These are phyloP conservation scores for Plasmodium knowlesi DNA, from an alignment of 169 alveolate genomes.

Conservation along the genomic window DNA sequence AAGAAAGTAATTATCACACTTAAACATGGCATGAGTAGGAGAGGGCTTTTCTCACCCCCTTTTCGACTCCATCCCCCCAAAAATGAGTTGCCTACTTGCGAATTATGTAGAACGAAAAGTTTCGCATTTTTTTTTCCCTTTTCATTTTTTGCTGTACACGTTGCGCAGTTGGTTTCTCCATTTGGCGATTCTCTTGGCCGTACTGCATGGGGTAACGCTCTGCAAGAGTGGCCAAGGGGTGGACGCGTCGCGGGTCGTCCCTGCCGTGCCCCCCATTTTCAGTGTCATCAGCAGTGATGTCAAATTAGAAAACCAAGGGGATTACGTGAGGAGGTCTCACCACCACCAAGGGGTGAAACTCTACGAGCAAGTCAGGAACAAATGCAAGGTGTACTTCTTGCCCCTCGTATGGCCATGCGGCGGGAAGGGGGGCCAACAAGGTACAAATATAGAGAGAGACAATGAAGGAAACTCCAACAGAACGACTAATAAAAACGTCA, in stretches of 20 bases:
- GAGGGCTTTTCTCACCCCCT: not conserved
- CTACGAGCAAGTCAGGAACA: conserved; percentile 37
- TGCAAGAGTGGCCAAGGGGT: not conserved
- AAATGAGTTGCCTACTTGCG: not conserved
- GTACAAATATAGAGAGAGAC: not conserved
- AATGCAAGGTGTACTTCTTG: conserved; percentile 26
- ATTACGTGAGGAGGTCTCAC: conserved; percentile 1
- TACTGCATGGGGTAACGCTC: not conserved
- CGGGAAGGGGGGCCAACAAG: not conserved
- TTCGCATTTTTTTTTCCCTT: not conserved
- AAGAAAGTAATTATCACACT: not conserved
- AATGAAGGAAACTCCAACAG: not conserved
- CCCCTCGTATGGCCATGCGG: conserved; percentile 28
- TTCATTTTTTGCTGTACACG: not conserved
- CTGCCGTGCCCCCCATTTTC: conserved; percentile 7
- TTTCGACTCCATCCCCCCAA: not conserved
- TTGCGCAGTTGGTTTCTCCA: not conserved
- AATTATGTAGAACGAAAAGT: not conserved
- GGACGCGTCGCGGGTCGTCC: not conserved
- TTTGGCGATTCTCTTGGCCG: not conserved
- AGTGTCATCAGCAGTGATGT: conserved; percentile 37
- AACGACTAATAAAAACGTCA: not conserved
- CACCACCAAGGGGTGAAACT: conserved; percentile 12
- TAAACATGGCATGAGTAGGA: not conserved
- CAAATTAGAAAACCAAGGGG: conserved; percentile 12